These are phyloP conservation scores for Neofusicoccum umdonicola DNA, from an alignment of 2,329 filamentous ascomycete species.

Conservation along the genomic window DNA sequence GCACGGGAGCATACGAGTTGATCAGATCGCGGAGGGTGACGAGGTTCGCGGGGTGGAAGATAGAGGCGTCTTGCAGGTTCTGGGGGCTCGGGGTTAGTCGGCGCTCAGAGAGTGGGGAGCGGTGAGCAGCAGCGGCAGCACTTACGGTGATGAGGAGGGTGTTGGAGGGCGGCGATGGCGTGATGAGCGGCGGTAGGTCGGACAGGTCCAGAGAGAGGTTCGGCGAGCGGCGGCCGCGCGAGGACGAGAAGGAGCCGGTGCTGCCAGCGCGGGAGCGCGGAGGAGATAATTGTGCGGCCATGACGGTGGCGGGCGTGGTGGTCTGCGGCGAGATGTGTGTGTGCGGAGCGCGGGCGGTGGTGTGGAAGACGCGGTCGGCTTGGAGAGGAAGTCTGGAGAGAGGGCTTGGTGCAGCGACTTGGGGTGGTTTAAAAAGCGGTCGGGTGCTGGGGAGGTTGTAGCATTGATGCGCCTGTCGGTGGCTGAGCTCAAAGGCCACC, in stretches of 20 bases:
- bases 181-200: conserved; percentile 64
- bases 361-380: neutral
- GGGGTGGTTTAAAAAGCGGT: neutral
- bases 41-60: conserved; percentile 73
- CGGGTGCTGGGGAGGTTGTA: neutral
- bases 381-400: neutral
- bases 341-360: neutral
- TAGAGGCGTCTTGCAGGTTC: conserved; percentile 69
- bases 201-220: conserved; percentile 70
- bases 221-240: conserved; percentile 39
- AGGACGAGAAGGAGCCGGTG: conserved; percentile 26
- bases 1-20: conserved; percentile 65
- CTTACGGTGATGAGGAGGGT: conserved; percentile 73
- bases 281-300: conserved; percentile 21
- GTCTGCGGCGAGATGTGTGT: neutral
- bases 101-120: neutral
- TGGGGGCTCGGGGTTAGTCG: conserved; percentile 24
- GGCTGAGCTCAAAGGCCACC: neutral
- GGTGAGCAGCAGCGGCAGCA: conserved; percentile 1
- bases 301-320: conserved; percentile 21
- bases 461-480: neutral
- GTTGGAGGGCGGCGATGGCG: conserved; percentile 76
- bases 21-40: conserved; percentile 72
- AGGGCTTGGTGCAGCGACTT: neutral
- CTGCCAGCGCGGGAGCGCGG: conserved; percentile 13